Evolutionary conservation across 1,139 yeast species (phyloP), one percentile per base, ranked within the genome.

Genomic region (Barnettozyma hawaiiensis): DNA sequence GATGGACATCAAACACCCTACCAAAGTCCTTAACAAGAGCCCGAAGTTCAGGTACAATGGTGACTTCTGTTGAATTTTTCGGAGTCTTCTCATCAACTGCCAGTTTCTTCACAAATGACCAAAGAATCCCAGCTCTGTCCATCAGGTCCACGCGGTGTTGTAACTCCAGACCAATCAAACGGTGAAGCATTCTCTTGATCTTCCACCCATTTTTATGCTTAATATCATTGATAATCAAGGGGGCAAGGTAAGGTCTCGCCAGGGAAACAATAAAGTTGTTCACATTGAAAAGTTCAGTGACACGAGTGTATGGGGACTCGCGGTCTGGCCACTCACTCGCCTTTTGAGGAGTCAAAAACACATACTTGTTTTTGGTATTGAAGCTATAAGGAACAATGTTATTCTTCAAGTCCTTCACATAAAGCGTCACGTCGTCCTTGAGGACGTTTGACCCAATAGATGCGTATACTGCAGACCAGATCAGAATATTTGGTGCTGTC

Each of bases 161-260:
- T 29, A 89, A 67, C 58, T 90, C 97, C 66, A 81, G 36, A 39
- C 56, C 60, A n/a, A 56, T 36, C 11, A 56, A 32, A 28, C 59
- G 46, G 29, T 52, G 53, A 47, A 65, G 20, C 51, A 66, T 42
- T 62, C 52, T 60, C 51, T 37, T 68, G 46, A 28, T 60, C 58
- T 47, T 64, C 67, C 52, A 66, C 1, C 60, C 59, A 3, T 51
- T 64, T 45, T 63, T 67, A 58, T 85, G 94, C 54, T 82, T 82
- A 57, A 87, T 72, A 57, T 89, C 97, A 50, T 86, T 84, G 31
- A 85, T 79, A 39, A 92, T 74, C 41, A 90, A 68, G 0, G 97
- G 97, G 0, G 97, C 96, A 52, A 90, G 68, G 57, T 92, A 90
- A 0, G 97, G 97, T 47, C 97, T 74, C 11, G 97, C 96, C 52